Conservation (phyloP, 495 filamentous ascomycete genomes). For the Neurospora sp. region DNA sequence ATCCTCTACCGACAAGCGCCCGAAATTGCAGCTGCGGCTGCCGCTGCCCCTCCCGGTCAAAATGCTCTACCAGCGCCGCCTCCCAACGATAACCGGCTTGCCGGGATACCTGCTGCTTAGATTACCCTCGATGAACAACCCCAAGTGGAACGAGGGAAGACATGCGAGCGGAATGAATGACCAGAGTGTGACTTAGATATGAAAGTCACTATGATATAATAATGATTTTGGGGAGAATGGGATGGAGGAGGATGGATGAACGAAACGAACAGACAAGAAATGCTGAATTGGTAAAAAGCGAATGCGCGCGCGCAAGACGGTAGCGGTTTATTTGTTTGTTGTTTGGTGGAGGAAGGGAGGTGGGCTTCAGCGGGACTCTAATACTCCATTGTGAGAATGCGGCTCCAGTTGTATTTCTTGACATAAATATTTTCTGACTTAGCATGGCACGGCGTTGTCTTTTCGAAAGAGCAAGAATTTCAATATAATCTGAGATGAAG, state of each 20-base stretch:
- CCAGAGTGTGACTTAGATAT: background rate
- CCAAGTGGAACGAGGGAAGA: too few species aligned
- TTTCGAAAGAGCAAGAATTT: background rate
- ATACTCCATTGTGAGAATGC: background rate
- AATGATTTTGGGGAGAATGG: background rate
- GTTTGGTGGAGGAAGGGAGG: background rate
- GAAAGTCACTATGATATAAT: background rate
- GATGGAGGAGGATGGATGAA: background rate
- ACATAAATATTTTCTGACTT: background rate
- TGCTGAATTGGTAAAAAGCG: background rate
- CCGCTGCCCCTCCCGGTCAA: background rate
- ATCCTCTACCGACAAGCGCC: slow-evolving; percentile 93
- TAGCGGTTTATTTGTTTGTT: background rate
- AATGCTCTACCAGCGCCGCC: slow-evolving; percentile 16
- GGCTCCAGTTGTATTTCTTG: background rate
- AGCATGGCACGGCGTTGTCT: background rate
- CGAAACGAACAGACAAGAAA: background rate
- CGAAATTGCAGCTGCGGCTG: slow-evolving; percentile 34
- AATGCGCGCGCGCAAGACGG: background rate
- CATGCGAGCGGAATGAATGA: background rate
- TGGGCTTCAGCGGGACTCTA: background rate
- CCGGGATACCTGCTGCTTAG: background rate
- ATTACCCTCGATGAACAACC: background rate
- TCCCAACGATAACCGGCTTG: background rate
- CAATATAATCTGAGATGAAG: background rate